A percentile compares a stretch with the other conserved stretches of the same genome.
phyloP scores from a whole-genome alignment of 306 rosid species.

The Oxytropis ochrocephala region DNA sequence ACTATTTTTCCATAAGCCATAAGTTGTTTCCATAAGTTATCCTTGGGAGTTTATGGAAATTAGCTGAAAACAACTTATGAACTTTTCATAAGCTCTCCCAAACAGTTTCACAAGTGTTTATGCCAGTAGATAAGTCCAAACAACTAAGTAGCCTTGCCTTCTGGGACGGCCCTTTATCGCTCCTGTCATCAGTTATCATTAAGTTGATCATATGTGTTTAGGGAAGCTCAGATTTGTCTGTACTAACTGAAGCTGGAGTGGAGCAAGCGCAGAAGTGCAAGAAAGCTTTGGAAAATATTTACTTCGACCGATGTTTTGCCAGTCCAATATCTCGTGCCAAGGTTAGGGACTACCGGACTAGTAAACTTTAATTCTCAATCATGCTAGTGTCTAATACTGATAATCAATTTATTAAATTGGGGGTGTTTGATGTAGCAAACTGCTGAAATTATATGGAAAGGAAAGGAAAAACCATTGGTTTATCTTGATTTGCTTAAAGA shows the following conservation, averaged over 20 bases:
- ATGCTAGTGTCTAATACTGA: not conserved
- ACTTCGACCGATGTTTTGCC: slow-evolving; percentile 61
- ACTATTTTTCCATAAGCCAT: too few species aligned
- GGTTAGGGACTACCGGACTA: slow-evolving; percentile 29
- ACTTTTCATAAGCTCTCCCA: too few species aligned
- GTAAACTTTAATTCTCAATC: not conserved
- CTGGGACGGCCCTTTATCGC: not conserved
- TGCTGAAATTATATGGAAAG: slow-evolving; percentile 68
- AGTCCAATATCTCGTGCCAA: slow-evolving; percentile 80
- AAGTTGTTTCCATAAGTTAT: too few species aligned
- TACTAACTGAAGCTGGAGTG: slow-evolving; percentile 57
- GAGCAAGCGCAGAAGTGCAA: slow-evolving; percentile 63
- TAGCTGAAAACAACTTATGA: too few species aligned
- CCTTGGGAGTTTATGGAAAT: too few species aligned
- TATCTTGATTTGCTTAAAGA: slow-evolving; percentile 64
- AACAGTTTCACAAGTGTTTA: too few species aligned
- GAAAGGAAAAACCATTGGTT: slow-evolving; percentile 51
- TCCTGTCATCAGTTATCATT: not conserved
- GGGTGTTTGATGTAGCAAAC: slow-evolving; percentile 51
- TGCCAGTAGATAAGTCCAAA: too few species aligned
- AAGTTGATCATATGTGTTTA: slow-evolving; percentile 16
- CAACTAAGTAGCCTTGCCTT: slow-evolving; percentile 3
- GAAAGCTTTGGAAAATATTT: slow-evolving; percentile 44
- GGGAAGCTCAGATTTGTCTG: slow-evolving; percentile 67
- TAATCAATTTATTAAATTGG: slow-evolving; percentile 6